A percentile compares a stretch with the other conserved stretches of the same genome.
phyloP scores from a whole-genome alignment of 768 basidiomycete genomes.

The Tephrocybe sp. region DNA sequence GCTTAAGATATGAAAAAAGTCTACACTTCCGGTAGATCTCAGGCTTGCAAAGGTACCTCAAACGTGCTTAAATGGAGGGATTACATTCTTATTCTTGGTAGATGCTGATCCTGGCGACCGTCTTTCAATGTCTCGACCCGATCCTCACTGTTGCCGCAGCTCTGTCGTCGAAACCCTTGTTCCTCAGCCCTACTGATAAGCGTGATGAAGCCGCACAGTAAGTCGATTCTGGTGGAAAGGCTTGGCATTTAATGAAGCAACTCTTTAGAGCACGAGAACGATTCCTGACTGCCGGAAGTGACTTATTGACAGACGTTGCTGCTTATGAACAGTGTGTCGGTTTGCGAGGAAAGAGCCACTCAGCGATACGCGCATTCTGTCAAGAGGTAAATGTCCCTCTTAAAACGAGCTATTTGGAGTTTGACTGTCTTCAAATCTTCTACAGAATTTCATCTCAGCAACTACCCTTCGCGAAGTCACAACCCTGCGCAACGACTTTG shows the following conservation, averaged over 20 bases:
- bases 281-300: constrained; percentile 73
- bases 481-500: constrained; percentile 74
- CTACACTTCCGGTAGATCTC: constrained; percentile 84
- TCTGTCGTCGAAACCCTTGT: constrained; percentile 86
- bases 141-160: constrained; percentile 79
- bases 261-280: constrained; percentile 60
- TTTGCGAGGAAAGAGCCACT: constrained; percentile 48
- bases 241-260: neutral
- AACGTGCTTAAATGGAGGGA: neutral
- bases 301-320: constrained; percentile 77
- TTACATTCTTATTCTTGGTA: constrained; percentile 21
- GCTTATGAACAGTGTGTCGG: constrained; percentile 68
- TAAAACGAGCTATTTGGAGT: neutral
- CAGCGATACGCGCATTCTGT: constrained; percentile 56
- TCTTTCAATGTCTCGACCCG: constrained; percentile 83
- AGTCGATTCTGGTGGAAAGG: constrained; percentile 14
- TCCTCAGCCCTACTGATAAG: constrained; percentile 77
- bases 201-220: constrained; percentile 77
- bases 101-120: constrained; percentile 85
- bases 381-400: constrained; percentile 49
- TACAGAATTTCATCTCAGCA: constrained; percentile 79
- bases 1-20: constrained; percentile 35
- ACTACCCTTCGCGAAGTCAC: constrained; percentile 75
- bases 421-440: neutral
- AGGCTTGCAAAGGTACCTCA: constrained; percentile 73